These are phyloP conservation scores for Fistulinella prunicolor DNA, from an alignment of 768 basidiomycete species.

Conservation along the genomic window DNA sequence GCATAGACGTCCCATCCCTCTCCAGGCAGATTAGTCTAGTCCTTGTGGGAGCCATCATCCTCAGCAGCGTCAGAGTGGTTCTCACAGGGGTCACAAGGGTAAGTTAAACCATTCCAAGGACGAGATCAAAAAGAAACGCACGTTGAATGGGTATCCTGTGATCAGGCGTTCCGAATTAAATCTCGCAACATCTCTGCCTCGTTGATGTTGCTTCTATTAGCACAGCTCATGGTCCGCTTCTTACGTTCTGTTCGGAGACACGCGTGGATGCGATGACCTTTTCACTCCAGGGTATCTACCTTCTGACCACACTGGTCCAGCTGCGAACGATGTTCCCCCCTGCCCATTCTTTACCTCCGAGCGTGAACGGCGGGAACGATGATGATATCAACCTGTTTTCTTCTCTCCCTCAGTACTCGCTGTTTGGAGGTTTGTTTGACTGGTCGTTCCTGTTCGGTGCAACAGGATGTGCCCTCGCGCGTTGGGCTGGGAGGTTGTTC, in stretches of 20 bases:
- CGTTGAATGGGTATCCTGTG: background rate
- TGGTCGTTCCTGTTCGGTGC: constrained; percentile 67
- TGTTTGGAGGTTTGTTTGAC: constrained; percentile 75
- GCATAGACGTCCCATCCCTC: constrained; percentile 38
- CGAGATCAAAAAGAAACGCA: background rate
- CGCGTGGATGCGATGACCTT: background rate
- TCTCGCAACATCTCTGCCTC: constrained; percentile 71
- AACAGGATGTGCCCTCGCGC: constrained; percentile 40
- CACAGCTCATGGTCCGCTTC: constrained; percentile 73
- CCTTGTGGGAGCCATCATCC: constrained; percentile 74
- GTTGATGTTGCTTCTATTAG: constrained; percentile 71
- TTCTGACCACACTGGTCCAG: constrained; percentile 80
- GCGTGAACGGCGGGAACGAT: constrained; percentile 4
- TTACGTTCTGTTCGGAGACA: constrained; percentile 7
- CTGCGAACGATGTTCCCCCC: constrained; percentile 79
- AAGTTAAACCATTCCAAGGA: constrained; percentile 15
- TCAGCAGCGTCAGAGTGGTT: constrained; percentile 68
- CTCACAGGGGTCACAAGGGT: constrained; percentile 65
- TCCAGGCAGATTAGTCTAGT: constrained; percentile 59
- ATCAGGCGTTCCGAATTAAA: constrained; percentile 58
- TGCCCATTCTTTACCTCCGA: constrained; percentile 25
- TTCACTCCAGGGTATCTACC: constrained; percentile 65
- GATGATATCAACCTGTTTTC: constrained; percentile 54
- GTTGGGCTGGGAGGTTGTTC: constrained; percentile 51
- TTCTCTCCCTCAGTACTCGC: constrained; percentile 68